Conservation (phyloP, 768 basidiomycete genomes). For the Panaeolus papilionaceus region DNA sequence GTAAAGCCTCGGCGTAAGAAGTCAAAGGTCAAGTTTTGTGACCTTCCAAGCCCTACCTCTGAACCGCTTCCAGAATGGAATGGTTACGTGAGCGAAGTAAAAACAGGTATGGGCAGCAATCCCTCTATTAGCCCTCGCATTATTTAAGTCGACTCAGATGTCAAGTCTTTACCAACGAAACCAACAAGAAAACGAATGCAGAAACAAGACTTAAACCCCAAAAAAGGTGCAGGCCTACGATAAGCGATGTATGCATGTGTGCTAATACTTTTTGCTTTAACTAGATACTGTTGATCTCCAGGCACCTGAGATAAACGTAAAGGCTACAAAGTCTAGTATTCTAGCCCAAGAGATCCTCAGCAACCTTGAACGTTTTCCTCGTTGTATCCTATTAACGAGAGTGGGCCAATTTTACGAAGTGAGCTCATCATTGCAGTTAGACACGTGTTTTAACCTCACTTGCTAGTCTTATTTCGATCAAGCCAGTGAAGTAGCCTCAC, state of each 20-base stretch:
- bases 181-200: background rate
- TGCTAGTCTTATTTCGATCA: constrained; percentile 92
- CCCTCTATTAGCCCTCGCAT: background rate
- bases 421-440: constrained; percentile 16
- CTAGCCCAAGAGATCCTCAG: constrained; percentile 74
- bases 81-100: background rate
- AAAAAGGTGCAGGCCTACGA: background rate
- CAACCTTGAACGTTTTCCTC: constrained; percentile 80
- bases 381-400: constrained; percentile 88
- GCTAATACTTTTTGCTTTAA: background rate
- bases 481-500: constrained; percentile 74
- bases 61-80: constrained; percentile 22
- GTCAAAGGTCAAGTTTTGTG: constrained; percentile 11
- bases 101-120: background rate
- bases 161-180: background rate
- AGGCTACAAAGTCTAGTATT: constrained; percentile 37
- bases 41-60: constrained; percentile 16
- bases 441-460: background rate
- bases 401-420: constrained; percentile 98
- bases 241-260: background rate
- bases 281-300: background rate
- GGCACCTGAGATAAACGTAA: constrained; percentile 19
- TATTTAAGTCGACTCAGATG: background rate
- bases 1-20: background rate
- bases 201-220: background rate